Percentiles rank a stretch among this genome's conserved stretches.
Evolutionary conservation across 345 rosid genomes (phyloP).

Genomic region (Geranium brycei): DNA sequence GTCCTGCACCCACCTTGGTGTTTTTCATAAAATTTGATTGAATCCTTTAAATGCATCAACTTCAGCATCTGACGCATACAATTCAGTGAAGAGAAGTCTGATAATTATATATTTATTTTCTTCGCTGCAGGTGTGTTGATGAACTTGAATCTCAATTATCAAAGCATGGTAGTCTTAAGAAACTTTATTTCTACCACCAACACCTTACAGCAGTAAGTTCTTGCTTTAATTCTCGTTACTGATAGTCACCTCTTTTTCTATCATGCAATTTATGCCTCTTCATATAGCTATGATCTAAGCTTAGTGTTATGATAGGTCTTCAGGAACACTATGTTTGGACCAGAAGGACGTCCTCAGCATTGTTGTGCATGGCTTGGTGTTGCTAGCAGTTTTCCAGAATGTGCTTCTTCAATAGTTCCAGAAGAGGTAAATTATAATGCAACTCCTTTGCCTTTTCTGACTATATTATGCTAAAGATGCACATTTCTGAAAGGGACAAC

Average conservation of each 20-base stretch:
- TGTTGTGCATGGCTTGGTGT: slow-evolving; percentile 99
- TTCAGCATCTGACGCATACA: not conserved
- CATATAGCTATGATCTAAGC: slow-evolving; percentile 13
- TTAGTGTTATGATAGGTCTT: slow-evolving; percentile 49
- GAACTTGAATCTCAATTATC: slow-evolving; percentile 83
- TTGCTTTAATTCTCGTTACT: slow-evolving; percentile 3
- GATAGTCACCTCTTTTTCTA: slow-evolving; percentile 3
- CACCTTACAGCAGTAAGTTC: slow-evolving; percentile 78
- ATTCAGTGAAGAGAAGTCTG: not conserved
- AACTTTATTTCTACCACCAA: slow-evolving; percentile 84
- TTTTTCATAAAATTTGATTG: too few relatives aligned
- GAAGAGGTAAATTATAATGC: slow-evolving; percentile 58
- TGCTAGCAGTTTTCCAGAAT: slow-evolving; percentile 95
- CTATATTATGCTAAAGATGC: too few relatives aligned
- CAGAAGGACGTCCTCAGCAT: slow-evolving; percentile 99
- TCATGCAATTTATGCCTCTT: not conserved
- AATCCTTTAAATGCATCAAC: too few relatives aligned
- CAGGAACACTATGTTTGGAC: slow-evolving; percentile 99
- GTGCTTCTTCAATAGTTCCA: slow-evolving; percentile 85
- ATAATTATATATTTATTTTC: slow-evolving; percentile 1
- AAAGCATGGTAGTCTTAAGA: slow-evolving; percentile 91
- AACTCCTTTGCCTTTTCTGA: not conserved
- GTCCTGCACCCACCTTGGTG: too few relatives aligned
- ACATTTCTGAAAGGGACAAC: too few relatives aligned
- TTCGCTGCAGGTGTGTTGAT: slow-evolving; percentile 75